phyloP scores from a whole-genome alignment of 2,329 filamentous ascomycete genomes.

The Plenodomus lindquistii region DNA sequence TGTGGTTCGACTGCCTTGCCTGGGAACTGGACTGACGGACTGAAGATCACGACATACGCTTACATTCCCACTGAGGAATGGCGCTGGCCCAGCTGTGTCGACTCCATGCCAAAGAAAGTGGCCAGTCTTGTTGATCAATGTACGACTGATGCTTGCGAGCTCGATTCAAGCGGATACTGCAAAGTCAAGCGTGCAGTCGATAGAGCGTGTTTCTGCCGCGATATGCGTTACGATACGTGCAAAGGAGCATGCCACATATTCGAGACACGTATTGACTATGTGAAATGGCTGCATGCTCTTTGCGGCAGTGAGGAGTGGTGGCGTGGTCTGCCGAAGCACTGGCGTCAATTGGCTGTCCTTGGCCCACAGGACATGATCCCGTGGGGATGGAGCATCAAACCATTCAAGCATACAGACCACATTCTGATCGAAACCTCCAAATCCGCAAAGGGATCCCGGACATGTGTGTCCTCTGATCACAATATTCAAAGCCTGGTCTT shows the following conservation, averaged over 20 bases:
- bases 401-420: too few species aligned
- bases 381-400: conserved; percentile 35
- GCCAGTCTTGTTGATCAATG: conserved; percentile 25
- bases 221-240: conserved; percentile 34
- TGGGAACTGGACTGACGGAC: conserved; percentile 28
- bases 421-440: too few species aligned
- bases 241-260: conserved; percentile 34
- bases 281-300: conserved; percentile 37
- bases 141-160: conserved; percentile 36
- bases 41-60: conserved; percentile 27
- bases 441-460: conserved; percentile 5
- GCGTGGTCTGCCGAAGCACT: conserved; percentile 37
- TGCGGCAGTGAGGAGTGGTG: conserved; percentile 35
- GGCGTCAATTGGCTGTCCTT: conserved; percentile 27
- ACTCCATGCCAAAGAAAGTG: conserved; percentile 26
- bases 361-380: conserved; percentile 35
- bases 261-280: conserved; percentile 36
- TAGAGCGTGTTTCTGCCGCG: conserved; percentile 34
- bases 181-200: conserved; percentile 30
- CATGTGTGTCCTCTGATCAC: neutral
- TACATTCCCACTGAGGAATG: conserved; percentile 37
- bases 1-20: conserved; percentile 31
- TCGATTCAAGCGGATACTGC: conserved; percentile 38
- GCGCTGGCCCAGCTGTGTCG: conserved; percentile 31
- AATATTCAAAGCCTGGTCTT: conserved; percentile 19